A percentile compares a stretch with the other conserved stretches of the same genome.
These are phyloP conservation scores for Thalassiosira profunda DNA, from an alignment of 108 stramenopile genomes.

Conservation along the genomic window DNA sequence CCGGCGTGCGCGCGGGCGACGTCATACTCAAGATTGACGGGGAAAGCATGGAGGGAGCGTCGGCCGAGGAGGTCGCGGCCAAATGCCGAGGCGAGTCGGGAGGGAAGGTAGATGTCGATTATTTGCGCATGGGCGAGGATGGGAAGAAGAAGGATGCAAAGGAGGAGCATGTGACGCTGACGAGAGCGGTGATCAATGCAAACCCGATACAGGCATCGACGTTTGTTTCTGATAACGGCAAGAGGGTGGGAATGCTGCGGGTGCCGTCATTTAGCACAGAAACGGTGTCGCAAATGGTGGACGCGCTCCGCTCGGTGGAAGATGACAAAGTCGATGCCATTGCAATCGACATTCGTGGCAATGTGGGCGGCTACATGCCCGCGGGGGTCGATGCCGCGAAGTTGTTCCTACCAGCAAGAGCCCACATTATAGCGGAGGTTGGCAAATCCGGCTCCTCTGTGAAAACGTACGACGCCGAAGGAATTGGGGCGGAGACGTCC, in stretches of 20 bases:
- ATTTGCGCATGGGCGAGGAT: slow-evolving; percentile 27
- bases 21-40: slow-evolving; percentile 50
- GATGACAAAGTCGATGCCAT: slow-evolving; percentile 27
- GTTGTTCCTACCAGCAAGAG: slow-evolving; percentile 50
- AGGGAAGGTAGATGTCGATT: slow-evolving; percentile 25
- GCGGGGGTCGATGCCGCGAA: slow-evolving; percentile 65
- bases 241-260: slow-evolving; percentile 46
- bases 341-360: slow-evolving; percentile 61
- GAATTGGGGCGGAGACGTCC: slow-evolving; percentile 51
- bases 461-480: slow-evolving; percentile 52
- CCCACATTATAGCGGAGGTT: slow-evolving; percentile 54
- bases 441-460: slow-evolving; percentile 38
- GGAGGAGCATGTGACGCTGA: slow-evolving; percentile 12
- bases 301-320: slow-evolving; percentile 29
- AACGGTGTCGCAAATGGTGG: slow-evolving; percentile 41
- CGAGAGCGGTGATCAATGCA: slow-evolving; percentile 22
- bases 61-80: slow-evolving; percentile 58
- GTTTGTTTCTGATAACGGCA: slow-evolving; percentile 24
- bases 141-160: not conserved
- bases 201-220: slow-evolving; percentile 25
- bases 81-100: slow-evolving; percentile 55
- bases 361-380: slow-evolving; percentile 71
- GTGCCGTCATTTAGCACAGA: slow-evolving; percentile 53
- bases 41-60: slow-evolving; percentile 34
- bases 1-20: slow-evolving; percentile 56